Evolutionary conservation across 2,329 filamentous ascomycete genomes (phyloP).

Genomic region (Penicillium sp.): DNA sequence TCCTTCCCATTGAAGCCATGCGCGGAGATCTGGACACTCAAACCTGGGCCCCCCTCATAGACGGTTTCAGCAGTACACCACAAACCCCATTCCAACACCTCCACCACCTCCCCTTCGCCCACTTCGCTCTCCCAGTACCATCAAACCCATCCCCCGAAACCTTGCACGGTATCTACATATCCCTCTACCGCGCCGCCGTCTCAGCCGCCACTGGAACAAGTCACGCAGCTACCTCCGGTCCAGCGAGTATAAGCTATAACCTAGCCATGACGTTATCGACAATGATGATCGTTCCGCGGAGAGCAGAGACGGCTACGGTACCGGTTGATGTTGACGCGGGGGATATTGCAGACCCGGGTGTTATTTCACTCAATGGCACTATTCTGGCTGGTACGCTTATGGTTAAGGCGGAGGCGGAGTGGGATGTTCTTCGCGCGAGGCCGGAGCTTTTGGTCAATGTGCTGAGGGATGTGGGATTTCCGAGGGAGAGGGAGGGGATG

Average conservation of each 20-base stretch:
- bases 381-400: constrained; percentile 54
- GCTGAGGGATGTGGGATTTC: constrained; percentile 41
- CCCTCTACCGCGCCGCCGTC: constrained; percentile 41
- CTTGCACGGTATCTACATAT: constrained; percentile 37
- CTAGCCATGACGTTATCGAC: constrained; percentile 51
- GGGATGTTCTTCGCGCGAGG: constrained; percentile 44
- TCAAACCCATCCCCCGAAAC: constrained; percentile 36
- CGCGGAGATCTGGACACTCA: constrained; percentile 24
- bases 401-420: constrained; percentile 54
- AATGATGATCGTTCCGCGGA: constrained; percentile 52
- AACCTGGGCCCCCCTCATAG: constrained; percentile 49
- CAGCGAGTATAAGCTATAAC: constrained; percentile 53
- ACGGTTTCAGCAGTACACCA: constrained; percentile 25
- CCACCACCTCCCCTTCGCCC: constrained; percentile 45
- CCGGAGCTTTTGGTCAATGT: constrained; percentile 42
- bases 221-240: constrained; percentile 29
- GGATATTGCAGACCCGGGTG: constrained; percentile 31
- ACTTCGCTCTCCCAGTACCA: constrained; percentile 45
- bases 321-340: constrained; percentile 34
- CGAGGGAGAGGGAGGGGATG: constrained; percentile 18
- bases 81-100: constrained; percentile 21
- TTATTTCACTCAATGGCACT: constrained; percentile 53
- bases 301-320: constrained; percentile 42
- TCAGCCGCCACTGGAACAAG: constrained; percentile 18
- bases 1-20: constrained; percentile 46